These are phyloP conservation scores for Blastomyces silverae DNA, from an alignment of 2,329 filamentous ascomycete genomes.

Conservation along the genomic window DNA sequence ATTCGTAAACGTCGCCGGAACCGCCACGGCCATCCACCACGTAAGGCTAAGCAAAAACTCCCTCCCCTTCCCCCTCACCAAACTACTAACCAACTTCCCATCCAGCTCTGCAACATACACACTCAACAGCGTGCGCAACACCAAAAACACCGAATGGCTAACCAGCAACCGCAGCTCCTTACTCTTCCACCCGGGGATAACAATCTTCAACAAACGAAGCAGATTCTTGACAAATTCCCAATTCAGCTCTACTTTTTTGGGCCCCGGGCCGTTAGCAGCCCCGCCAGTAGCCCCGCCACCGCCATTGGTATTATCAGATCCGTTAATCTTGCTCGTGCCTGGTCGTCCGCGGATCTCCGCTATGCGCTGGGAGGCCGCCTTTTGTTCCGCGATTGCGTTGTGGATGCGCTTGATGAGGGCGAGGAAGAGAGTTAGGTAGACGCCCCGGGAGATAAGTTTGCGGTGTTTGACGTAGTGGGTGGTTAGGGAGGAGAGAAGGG, in stretches of 20 bases:
- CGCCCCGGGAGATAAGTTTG: constrained; percentile 70
- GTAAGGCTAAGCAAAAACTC: constrained; percentile 83
- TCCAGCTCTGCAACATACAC: constrained; percentile 95
- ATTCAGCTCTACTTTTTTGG: constrained; percentile 84
- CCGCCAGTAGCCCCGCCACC: constrained; percentile 26
- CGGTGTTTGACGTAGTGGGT: constrained; percentile 71
- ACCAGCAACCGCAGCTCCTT: constrained; percentile 79
- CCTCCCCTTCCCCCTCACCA: constrained; percentile 84
- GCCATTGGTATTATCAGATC: constrained; percentile 17
- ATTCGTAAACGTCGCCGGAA: constrained; percentile 96
- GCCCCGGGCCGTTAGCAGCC: constrained; percentile 26
- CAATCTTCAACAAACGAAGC: constrained; percentile 71
- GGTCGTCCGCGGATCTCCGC: constrained; percentile 53
- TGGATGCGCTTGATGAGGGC: constrained; percentile 80
- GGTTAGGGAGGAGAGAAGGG: constrained; percentile 60
- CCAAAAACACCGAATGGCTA: constrained; percentile 88
- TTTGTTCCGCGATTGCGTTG: constrained; percentile 87
- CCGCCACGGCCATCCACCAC: constrained; percentile 97
- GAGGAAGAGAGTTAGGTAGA: constrained; percentile 76
- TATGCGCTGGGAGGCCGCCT: constrained; percentile 67
- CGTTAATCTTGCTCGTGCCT: constrained; percentile 35
- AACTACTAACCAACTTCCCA: constrained; percentile 80
- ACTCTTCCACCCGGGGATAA: constrained; percentile 82
- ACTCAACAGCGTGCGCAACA: constrained; percentile 84
- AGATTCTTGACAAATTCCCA: constrained; percentile 76